A percentile compares a stretch with the other conserved stretches of the same genome.
Conservation (phyloP, 257 asterid species). For the Nicotiana paniculata region DNA sequence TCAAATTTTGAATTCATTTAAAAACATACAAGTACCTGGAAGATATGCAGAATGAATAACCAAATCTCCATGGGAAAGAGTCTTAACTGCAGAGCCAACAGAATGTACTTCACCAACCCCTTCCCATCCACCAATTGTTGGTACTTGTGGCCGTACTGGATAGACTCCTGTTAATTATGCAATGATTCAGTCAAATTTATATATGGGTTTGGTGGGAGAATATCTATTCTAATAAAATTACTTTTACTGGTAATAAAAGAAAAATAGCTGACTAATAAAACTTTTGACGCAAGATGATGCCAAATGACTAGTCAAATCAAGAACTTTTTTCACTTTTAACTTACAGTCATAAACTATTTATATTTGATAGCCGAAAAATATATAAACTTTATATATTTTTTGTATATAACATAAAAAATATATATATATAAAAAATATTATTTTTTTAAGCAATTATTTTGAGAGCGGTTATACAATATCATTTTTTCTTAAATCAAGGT, state of each 20-base stretch:
- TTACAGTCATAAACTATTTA: no score
- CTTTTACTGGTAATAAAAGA: neutral
- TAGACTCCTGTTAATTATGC: constrained; percentile 51
- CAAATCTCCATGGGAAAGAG: constrained; percentile 63
- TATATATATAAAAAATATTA: no score
- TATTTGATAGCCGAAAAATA: no score
- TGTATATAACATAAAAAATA: no score
- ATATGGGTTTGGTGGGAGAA: neutral
- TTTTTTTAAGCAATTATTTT: no score
- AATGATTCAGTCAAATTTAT: neutral
- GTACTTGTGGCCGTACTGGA: constrained; percentile 80
- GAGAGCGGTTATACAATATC: no score
- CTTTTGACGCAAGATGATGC: no score
- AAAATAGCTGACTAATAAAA: no score
- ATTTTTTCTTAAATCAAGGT: neutral
- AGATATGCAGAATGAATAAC: constrained; percentile 86
- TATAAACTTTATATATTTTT: no score
- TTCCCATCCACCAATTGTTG: constrained; percentile 90
- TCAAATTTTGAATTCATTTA: no score
- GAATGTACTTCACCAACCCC: constrained; percentile 85
- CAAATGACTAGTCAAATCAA: no score
- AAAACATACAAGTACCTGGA: constrained; percentile 38
- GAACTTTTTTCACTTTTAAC: no score
- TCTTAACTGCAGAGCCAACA: constrained; percentile 66
- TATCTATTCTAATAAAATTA: neutral